Conservation (phyloP, 1,139 yeast genomes). For the Taphrina flavorubra region DNA sequence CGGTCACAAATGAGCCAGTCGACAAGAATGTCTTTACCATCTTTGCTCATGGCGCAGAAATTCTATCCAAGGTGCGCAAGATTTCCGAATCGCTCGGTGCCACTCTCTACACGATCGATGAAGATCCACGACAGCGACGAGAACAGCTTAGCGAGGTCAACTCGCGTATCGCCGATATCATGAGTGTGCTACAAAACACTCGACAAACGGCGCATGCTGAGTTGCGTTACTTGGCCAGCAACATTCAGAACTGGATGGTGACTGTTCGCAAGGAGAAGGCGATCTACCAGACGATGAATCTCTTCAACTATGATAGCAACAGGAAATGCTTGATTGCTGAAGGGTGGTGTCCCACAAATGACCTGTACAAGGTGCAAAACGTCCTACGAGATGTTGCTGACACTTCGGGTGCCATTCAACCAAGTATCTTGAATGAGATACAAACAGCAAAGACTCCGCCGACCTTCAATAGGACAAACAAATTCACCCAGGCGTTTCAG, state of each 20-base stretch:
- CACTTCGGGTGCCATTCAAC: constrained; percentile 62
- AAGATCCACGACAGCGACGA: constrained; percentile 62
- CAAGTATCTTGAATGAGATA: constrained; percentile 80
- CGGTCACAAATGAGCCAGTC: constrained; percentile 58
- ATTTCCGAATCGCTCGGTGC: constrained; percentile 89
- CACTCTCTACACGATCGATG: constrained; percentile 68
- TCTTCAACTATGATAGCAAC: constrained; percentile 81
- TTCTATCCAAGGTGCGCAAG: constrained; percentile 69
- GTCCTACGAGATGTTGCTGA: constrained; percentile 66
- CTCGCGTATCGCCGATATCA: constrained; percentile 66
- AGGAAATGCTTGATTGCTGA: constrained; percentile 93
- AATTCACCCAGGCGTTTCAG: constrained; percentile 91
- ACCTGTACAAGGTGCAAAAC: constrained; percentile 56
- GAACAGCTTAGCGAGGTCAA: constrained; percentile 66
- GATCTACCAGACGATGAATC: constrained; percentile 75
- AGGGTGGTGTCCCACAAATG: constrained; percentile 86
- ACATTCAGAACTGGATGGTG: constrained; percentile 71
- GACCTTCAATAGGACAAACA: constrained; percentile 87
- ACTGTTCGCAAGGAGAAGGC: constrained; percentile 72
- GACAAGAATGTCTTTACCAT: constrained; percentile 78
- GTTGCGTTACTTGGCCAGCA: constrained; percentile 73
- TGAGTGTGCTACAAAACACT: constrained; percentile 73
- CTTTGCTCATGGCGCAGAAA: constrained; percentile 82
- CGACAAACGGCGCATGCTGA: constrained; percentile 73
- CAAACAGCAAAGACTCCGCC: constrained; percentile 88